phyloP scores from a whole-genome alignment of 345 rosid species.

The Populus nigra region DNA sequence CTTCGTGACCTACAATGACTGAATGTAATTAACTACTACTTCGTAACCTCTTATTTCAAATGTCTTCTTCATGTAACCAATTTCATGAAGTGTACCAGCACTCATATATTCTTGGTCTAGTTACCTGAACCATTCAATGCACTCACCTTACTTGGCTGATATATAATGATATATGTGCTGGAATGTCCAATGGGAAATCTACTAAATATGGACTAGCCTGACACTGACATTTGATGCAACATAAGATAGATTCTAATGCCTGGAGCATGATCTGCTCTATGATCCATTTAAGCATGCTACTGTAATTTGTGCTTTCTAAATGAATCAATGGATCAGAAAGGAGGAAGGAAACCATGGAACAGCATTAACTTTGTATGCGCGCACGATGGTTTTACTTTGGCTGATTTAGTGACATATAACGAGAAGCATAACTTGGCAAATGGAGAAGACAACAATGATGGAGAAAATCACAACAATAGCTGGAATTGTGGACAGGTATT shows the following conservation, averaged over 20 bases:
- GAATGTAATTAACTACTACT: not conserved
- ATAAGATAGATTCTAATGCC: not conserved
- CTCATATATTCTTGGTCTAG: not conserved
- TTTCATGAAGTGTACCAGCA: not conserved
- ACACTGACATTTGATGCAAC: not conserved
- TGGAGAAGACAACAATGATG: conserved; percentile 92
- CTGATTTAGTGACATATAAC: conserved; percentile 84
- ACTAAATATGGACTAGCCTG: not conserved
- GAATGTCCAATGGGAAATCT: not conserved
- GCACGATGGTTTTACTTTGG: conserved; percentile 91
- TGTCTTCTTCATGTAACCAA: not conserved
- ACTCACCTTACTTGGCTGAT: not conserved
- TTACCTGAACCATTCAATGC: not conserved
- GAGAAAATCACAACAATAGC: conserved; percentile 86
- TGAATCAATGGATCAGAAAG: conserved; percentile 52
- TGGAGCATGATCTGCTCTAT: not conserved
- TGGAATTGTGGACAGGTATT: conserved; percentile 97
- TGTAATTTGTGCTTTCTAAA: conserved; percentile 10
- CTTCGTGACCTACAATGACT: not conserved
- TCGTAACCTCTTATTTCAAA: not conserved
- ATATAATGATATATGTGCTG: not conserved
- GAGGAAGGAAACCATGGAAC: conserved; percentile 96
- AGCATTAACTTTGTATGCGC: conserved; percentile 92
- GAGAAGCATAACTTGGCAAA: conserved; percentile 87
- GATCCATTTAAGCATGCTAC: not conserved